phyloP scores from a whole-genome alignment of 2,329 filamentous ascomycete species.

The Xylaria sp. region DNA sequence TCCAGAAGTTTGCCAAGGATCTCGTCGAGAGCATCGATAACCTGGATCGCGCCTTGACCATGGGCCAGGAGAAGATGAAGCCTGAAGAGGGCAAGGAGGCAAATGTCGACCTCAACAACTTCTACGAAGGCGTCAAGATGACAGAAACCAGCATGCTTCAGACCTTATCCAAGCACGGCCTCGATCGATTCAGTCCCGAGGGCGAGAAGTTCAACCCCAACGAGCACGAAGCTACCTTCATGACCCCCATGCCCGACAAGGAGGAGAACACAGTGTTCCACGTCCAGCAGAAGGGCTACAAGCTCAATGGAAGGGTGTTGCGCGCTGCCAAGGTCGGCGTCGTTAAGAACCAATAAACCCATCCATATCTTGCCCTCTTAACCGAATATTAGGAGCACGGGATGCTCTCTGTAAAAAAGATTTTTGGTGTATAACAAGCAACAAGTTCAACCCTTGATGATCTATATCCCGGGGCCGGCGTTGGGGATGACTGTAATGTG shows the following conservation, averaged over 20 bases:
- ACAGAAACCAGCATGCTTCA: constrained; percentile 86
- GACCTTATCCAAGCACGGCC: constrained; percentile 91
- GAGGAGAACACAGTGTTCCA: constrained; percentile 90
- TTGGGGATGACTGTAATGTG: constrained; percentile 36
- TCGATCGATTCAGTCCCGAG: constrained; percentile 85
- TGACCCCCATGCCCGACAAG: constrained; percentile 85
- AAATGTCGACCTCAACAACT: constrained; percentile 72
- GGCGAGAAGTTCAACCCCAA: constrained; percentile 95
- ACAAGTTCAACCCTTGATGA: constrained; percentile 32
- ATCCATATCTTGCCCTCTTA: neutral
- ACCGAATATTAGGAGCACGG: constrained; percentile 14
- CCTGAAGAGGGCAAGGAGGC: constrained; percentile 40
- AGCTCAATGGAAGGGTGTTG: constrained; percentile 86
- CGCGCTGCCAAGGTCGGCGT: constrained; percentile 96
- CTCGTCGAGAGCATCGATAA: constrained; percentile 96
- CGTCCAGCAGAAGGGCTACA: constrained; percentile 95
- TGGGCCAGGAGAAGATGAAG: constrained; percentile 77
- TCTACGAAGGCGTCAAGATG: constrained; percentile 94
- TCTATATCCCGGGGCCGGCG: constrained; percentile 30
- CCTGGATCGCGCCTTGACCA: constrained; percentile 87
- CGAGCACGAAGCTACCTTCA: constrained; percentile 94
- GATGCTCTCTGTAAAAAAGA: constrained; percentile 35
- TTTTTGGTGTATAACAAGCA: constrained; percentile 36
- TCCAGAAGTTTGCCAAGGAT: constrained; percentile 94
- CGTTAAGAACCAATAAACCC: constrained; percentile 71